Conservation (phyloP, 2,329 filamentous ascomycete genomes). For the Xylaria sp. region DNA sequence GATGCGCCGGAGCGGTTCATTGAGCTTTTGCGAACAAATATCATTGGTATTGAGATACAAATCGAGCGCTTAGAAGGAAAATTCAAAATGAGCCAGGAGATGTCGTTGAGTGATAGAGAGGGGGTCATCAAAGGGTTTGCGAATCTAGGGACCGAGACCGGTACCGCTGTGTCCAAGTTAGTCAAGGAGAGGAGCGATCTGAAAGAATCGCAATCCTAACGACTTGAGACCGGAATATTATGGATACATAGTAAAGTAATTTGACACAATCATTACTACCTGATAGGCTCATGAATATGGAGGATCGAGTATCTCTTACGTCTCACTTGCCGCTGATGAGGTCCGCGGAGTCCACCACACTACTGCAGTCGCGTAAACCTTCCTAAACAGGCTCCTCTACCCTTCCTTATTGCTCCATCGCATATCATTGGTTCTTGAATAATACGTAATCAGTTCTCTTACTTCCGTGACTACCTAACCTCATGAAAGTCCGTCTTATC, state of each 20-base stretch:
- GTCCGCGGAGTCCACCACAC: too few species aligned
- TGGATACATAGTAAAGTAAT: background rate
- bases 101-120: conserved; percentile 14
- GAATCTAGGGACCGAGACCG: conserved; percentile 12
- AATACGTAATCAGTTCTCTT: too few species aligned
- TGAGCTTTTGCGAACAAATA: conserved; percentile 9
- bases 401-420: too few species aligned
- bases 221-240: background rate
- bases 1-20: conserved; percentile 21
- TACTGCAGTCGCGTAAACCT: background rate
- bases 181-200: conserved; percentile 16
- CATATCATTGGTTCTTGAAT: background rate
- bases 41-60: conserved; percentile 20
- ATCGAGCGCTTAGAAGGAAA: conserved; percentile 18
- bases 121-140: conserved; percentile 16
- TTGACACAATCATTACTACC: background rate
- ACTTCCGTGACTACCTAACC: too few species aligned
- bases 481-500: too few species aligned
- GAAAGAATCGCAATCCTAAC: conserved; percentile 3
- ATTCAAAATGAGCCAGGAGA: conserved; percentile 26
- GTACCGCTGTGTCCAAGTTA: background rate
- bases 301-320: background rate
- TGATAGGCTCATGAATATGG: background rate
- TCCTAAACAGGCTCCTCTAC: background rate
- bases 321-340: background rate